Evolutionary conservation across 257 asterid species (phyloP), one percentile per base, ranked within the genome.

Genomic region (Nicotiana paniculata): DNA sequence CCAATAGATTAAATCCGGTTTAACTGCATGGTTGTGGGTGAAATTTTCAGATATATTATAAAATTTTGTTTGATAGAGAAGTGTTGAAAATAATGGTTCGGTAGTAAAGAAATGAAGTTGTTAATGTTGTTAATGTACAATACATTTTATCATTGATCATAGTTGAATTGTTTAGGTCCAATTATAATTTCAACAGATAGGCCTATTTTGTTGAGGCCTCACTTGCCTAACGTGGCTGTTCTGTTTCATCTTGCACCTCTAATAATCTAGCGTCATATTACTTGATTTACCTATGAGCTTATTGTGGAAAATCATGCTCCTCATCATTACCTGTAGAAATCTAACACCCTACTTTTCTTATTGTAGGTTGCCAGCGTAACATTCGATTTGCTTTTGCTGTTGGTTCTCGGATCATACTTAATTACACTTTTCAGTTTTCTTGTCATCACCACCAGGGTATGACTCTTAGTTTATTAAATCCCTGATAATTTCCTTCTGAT

Each of bases 281-380:
- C 37, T 72, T 72, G 61, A 46, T 24, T 46, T 24, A 1, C 79
- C 0, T 46, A 39, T 1, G 17, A 24, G 51, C 24, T 72, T 48
- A 72, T 46, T 16, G 13, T 72, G 80, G 46, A 9, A 75, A 75
- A 28, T 75, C 79, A 75, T 75, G 2, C 51, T 15, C 63, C 26
- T 16, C 39, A 4, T 72, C 33, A 51, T 74, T 17, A 13, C 26
- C 63, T 48, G 46, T 51, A 51, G 2, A 51, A 51, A 26, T 51
- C 28, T 51, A 24, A 46, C 24, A 74, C 37, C 43, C 4, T 48
- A 51, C 37, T 75, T 51, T 75, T 81, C 33, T 79, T 30, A 37
- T 70, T 87, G 86, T 96, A 95, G 99, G 97, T 95, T 53, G 97
- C 93, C 17, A 95, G 99, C 28, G 97, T 95, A 86, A 92, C 97